Base-by-base conservation (phyloP, 768 basidiomycete species). In the Boletus rex-veris region DNA sequence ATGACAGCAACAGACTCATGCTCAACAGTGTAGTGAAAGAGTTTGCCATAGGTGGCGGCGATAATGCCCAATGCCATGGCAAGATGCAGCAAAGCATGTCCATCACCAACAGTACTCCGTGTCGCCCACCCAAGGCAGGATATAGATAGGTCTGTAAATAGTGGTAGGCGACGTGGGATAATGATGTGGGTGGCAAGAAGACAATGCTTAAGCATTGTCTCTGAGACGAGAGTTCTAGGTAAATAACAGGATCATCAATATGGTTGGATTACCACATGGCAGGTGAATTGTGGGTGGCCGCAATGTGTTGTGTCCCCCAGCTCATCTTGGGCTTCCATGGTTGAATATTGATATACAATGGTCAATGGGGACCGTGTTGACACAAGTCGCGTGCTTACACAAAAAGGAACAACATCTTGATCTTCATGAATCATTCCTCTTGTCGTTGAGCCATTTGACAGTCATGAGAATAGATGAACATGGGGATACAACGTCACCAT, bases 211-310 rank as follows among this genome's bases (percentile, higher is more conserved):
- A 2, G 2, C 1, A 16, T 52, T 63, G 63, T 65, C 68, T 37
- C 70, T 69, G 52, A 72, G 69, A 69, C 64, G 64, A 49, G 16
- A 12, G 26, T 21, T 68, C 65, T 68, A 62, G 53, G 35, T 50
- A 59, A 54, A 60, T 70, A 48, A 57, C 31, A 50, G 52, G 55
- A 54, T 46, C 48, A 54, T 66, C 65, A 63, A 59, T 58, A 63
- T 21, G 37, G 45, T 1, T 10, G 18, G 4, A 64, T 75, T 77
- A 87, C 85, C 85, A 87, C 18, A 75, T 73, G 2, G 84, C 74
- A 0, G 83, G 82, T 1, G 78, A 71, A 11, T 3, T 19, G 19
- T 19, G 19, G 19, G 19, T 19, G 19, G 19, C 19, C 19, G 19
- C 19, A 3, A 19, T 19, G 19, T 3, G 19, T 19, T 19, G 19